phyloP scores from a whole-genome alignment of 805 yeast species.

The Kodamaea leandrae region DNA sequence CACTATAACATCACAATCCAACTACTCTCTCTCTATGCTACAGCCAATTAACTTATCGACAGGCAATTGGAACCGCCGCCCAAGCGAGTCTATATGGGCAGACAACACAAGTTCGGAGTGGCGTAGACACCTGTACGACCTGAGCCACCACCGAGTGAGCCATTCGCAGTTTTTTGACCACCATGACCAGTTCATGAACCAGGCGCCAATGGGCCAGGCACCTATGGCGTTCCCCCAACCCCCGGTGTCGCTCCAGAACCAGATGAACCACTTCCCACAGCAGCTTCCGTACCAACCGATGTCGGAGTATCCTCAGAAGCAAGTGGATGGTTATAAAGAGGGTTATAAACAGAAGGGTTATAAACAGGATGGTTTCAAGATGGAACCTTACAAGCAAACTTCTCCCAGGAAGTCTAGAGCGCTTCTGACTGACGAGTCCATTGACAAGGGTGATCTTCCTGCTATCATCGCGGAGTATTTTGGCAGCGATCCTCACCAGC shows the following conservation, averaged over 20 bases:
- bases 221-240: no score
- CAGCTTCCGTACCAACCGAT: neutral
- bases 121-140: conserved; percentile 11
- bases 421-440: no score
- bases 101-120: conserved; percentile 1
- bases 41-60: conserved; percentile 4
- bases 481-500: conserved; percentile 35
- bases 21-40: neutral
- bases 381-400: no score
- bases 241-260: neutral
- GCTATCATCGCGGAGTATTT: conserved; percentile 32
- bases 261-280: neutral
- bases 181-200: neutral
- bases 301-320: neutral
- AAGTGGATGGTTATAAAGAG: no score
- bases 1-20: neutral
- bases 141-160: neutral
- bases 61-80: conserved; percentile 8
- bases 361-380: no score
- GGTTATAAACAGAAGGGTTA: no score
- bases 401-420: no score
- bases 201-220: no score
- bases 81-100: conserved; percentile 10
- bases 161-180: neutral
- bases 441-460: neutral